A percentile compares a stretch with the other conserved stretches of the same genome.
Evolutionary conservation across 73 alveolate genomes (phyloP).

Genomic region (Paramecium pentaurelia): DNA sequence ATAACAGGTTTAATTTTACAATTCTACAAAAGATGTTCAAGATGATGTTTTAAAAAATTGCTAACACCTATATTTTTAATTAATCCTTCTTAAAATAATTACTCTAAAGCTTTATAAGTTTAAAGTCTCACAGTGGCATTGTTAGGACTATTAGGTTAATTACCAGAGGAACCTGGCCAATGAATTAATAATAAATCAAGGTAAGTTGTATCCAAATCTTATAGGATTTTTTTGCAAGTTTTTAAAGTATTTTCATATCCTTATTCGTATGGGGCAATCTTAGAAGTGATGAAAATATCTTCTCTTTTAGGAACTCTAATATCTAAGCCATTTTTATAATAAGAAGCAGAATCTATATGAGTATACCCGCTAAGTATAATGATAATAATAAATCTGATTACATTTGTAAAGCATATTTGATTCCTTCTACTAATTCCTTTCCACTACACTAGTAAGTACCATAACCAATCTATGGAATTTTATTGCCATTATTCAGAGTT

Average conservation of each 20-base stretch:
- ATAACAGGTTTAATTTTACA: slow-evolving; percentile 79
- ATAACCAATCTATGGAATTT: slow-evolving; percentile 62
- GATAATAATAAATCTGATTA: not conserved
- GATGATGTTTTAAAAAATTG: slow-evolving; percentile 75
- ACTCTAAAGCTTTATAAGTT: slow-evolving; percentile 84
- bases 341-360: slow-evolving; percentile 67
- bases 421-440: slow-evolving; percentile 17
- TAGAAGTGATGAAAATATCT: slow-evolving; percentile 57
- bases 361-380: slow-evolving; percentile 32
- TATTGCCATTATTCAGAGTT: slow-evolving; percentile 26
- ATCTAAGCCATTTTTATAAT: slow-evolving; percentile 57
- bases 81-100: slow-evolving; percentile 71
- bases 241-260: slow-evolving; percentile 39
- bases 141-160: slow-evolving; percentile 47
- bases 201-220: slow-evolving; percentile 61
- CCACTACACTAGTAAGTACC: slow-evolving; percentile 60
- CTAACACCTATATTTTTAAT: slow-evolving; percentile 86
- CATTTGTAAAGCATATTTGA: slow-evolving; percentile 51
- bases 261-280: slow-evolving; percentile 54
- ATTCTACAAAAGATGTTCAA: slow-evolving; percentile 70
- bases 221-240: slow-evolving; percentile 28
- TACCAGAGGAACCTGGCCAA: slow-evolving; percentile 78
- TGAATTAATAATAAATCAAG: slow-evolving; percentile 84
- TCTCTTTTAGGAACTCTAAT: slow-evolving; percentile 61
- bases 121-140: slow-evolving; percentile 74